phyloP scores from a whole-genome alignment of 2,329 filamentous ascomycete species.

The Hysterium pulicare region DNA sequence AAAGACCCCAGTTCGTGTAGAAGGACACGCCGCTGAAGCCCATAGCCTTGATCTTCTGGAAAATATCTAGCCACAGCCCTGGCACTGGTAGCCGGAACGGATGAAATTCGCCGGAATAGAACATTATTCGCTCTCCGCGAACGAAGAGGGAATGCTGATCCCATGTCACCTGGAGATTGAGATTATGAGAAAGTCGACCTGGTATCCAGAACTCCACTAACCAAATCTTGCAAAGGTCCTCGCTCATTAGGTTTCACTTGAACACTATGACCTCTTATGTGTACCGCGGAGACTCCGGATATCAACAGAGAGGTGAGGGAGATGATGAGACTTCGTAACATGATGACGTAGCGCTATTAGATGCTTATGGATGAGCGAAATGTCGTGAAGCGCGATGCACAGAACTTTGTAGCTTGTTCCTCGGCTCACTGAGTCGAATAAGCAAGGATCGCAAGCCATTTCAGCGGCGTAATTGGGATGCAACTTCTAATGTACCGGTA shows the following conservation, averaged over 20 bases:
- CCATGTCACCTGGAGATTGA: constrained; percentile 57
- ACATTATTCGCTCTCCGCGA: constrained; percentile 64
- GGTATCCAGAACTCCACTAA: constrained; percentile 29
- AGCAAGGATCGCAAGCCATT: no score
- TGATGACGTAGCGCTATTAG: no score
- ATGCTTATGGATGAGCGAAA: no score
- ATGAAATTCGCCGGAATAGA: constrained; percentile 73
- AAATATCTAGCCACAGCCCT: constrained; percentile 65
- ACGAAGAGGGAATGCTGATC: constrained; percentile 70
- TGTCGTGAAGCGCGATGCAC: no score
- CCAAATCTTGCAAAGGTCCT: constrained; percentile 54
- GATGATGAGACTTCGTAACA: no score
- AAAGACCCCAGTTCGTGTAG: constrained; percentile 73
- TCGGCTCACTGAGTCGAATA: no score
- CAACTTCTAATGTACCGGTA: no score
- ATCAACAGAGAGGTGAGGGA: no score
- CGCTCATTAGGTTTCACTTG: constrained; percentile 49
- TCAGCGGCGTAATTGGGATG: no score
- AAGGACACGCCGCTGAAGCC: constrained; percentile 79
- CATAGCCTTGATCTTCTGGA: constrained; percentile 78
- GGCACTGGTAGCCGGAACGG: constrained; percentile 64
- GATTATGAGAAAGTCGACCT: not conserved
- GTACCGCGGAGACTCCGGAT: no score
- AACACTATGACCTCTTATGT: no score
- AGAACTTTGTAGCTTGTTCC: no score